A percentile compares a stretch with the other conserved stretches of the same genome.
phyloP scores from a whole-genome alignment of 768 basidiomycete species.

The Kwoniella newhampshirensis region DNA sequence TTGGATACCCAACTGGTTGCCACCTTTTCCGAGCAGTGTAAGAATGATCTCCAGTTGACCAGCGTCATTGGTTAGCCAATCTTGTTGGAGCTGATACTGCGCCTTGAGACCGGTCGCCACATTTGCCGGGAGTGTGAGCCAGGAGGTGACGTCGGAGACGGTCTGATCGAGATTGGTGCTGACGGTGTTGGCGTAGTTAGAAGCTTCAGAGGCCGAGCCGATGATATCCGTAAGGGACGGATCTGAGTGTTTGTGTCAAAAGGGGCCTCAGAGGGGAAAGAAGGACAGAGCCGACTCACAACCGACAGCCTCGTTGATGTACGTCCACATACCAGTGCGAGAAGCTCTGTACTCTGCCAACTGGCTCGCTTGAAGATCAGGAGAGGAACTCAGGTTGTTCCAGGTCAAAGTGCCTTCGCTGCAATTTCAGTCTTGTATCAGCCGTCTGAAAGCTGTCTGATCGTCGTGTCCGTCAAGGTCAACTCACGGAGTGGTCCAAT shows the following conservation, averaged over 20 bases:
- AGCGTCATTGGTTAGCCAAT: conserved; percentile 38
- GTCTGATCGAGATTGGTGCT: conserved; percentile 20
- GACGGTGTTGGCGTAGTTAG: conserved; percentile 35
- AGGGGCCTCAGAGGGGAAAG: too few species aligned
- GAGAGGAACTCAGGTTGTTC: conserved; percentile 27
- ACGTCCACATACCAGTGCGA: conserved; percentile 45
- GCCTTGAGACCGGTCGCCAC: conserved; percentile 43
- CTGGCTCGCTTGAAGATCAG: conserved; percentile 24
- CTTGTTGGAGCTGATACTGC: conserved; percentile 46
- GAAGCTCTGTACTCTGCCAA: conserved; percentile 25
- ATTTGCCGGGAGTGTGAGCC: conserved; percentile 37
- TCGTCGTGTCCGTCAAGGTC: not conserved
- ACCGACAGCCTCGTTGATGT: conserved; percentile 47
- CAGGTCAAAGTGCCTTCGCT: conserved; percentile 42
- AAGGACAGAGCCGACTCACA: conserved; percentile 25
- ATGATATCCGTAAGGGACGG: conserved; percentile 37
- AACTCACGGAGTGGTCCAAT: conserved; percentile 43
- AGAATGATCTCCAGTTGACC: conserved; percentile 51
- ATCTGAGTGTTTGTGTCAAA: too few species aligned
- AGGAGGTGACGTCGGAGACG: conserved; percentile 36
- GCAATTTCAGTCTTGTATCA: not conserved
- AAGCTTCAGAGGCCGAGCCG: conserved; percentile 18
- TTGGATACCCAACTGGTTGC: conserved; percentile 43
- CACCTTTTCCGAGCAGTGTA: conserved; percentile 42
- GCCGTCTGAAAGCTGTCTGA: not conserved